Evolutionary conservation across 2,329 filamentous ascomycete species (phyloP).

Genomic region (Nemania diffusa): DNA sequence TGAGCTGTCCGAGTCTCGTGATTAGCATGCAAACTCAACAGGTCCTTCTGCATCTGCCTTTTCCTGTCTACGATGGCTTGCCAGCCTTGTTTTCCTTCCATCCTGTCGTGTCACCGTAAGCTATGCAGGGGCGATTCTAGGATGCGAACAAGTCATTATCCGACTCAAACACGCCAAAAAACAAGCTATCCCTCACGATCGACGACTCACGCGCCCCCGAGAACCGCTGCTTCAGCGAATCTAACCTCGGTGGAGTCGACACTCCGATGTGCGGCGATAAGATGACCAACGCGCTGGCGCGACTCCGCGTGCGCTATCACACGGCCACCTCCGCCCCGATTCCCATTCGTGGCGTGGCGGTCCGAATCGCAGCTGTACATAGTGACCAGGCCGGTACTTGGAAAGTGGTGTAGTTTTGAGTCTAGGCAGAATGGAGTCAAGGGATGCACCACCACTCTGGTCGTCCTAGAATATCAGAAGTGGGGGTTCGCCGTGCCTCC

Average conservation of each 20-base stretch:
- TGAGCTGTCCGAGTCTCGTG: background rate
- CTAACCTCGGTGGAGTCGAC: background rate
- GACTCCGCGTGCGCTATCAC: background rate
- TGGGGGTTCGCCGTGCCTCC: conserved; percentile 8
- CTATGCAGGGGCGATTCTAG: background rate
- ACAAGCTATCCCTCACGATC: background rate
- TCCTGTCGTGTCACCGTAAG: background rate
- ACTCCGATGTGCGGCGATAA: conserved; percentile 21
- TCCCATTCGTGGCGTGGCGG: background rate
- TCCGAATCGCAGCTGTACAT: background rate
- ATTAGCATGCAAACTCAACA: conserved; percentile 3
- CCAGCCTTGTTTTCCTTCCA: conserved; percentile 22
- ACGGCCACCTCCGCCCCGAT: background rate
- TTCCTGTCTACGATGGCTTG: conserved; percentile 17
- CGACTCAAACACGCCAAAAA: background rate
- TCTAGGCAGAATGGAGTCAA: too few relatives aligned
- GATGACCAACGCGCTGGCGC: background rate
- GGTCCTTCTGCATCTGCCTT: conserved; percentile 9
- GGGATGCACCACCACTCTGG: background rate
- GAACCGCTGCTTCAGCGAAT: background rate
- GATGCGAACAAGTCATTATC: background rate
- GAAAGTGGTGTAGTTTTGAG: conserved; percentile 20
- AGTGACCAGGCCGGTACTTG: background rate
- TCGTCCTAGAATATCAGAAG: conserved; percentile 6
- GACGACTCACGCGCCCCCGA: background rate